Base-by-base conservation (phyloP, 2,329 filamentous ascomycete genomes). In the Aspergillus texensis region DNA sequence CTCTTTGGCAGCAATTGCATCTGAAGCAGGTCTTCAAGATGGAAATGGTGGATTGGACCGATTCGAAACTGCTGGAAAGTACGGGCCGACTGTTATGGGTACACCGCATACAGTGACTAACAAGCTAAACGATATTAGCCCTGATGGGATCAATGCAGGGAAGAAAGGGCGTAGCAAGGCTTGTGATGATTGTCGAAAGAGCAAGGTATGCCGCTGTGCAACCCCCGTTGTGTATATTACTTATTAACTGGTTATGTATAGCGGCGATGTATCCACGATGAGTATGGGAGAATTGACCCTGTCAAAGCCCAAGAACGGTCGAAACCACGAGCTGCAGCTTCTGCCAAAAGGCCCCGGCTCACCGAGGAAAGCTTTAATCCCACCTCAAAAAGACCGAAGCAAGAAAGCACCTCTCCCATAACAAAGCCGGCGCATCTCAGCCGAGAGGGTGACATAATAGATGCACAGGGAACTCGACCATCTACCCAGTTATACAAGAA, bases 241-340 rank as follows among this genome's bases (percentile, higher is more conserved):
- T 59, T 34, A 60, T 56, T 67, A 68, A 74, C 69, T 72, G 64
- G 71, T 50, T 46, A 6, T 46, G 0, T 64, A 56, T 66, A 89
- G 87, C 86, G 88, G 63, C 86, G 88, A 70, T 90, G 88, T 71
- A 87, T 89, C 56, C 88, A 90, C 70, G 87, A 89, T 69, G 86
- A 89, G 67, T 83, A 85, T 67, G 88, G 88, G 57, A 84, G 86
- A 61, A 83, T 89, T 30, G 88, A 90, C 73, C 87, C 87, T 2
- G 75, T 88, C 69, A 89, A 89, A 71, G 85, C 86, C 2, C 84
- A 85, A 57, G 87, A 89, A 71, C 80, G 84, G 28, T 85, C 86
- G 2, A 84, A 88, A 46, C 86, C 87, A 46, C 82, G 87, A 65
- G 86, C 84, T 16, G 83, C 84, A 36, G 79, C 78, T n/a, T 81